phyloP scores from a whole-genome alignment of 257 asterid species.

The Apocynum venetum region DNA sequence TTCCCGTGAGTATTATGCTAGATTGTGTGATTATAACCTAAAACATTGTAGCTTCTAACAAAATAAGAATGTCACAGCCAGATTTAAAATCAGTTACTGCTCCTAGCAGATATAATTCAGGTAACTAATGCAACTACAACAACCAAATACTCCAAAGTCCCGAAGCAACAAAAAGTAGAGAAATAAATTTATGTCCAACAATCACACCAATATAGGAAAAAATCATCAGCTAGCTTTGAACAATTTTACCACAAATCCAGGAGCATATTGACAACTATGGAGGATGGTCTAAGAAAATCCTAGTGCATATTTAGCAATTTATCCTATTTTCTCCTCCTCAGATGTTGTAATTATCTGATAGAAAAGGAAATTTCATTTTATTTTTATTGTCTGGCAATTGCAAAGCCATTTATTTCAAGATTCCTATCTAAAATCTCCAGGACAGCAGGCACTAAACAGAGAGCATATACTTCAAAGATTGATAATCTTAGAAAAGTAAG shows the following conservation, averaged over 20 bases:
- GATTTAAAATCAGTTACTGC: background rate
- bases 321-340: background rate
- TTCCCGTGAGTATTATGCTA: background rate
- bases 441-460: too few species aligned
- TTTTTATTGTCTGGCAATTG: background rate
- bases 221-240: too few species aligned
- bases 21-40: background rate
- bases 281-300: background rate
- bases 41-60: background rate
- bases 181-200: too few species aligned
- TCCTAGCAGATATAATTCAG: background rate
- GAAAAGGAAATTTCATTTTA: background rate
- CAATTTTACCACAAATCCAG: background rate
- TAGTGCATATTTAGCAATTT: too few species aligned
- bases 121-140: background rate
- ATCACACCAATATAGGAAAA: too few species aligned
- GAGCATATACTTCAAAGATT: too few species aligned
- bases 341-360: background rate
- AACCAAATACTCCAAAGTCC: too few species aligned
- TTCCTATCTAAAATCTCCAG: too few species aligned
- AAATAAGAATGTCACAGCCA: background rate
- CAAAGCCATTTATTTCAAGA: background rate
- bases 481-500: background rate
- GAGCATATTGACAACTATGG: background rate
- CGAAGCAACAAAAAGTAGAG: too few species aligned